These are phyloP conservation scores for Venustampulla echinocandica DNA, from an alignment of 495 filamentous ascomycete genomes.

Conservation along the genomic window DNA sequence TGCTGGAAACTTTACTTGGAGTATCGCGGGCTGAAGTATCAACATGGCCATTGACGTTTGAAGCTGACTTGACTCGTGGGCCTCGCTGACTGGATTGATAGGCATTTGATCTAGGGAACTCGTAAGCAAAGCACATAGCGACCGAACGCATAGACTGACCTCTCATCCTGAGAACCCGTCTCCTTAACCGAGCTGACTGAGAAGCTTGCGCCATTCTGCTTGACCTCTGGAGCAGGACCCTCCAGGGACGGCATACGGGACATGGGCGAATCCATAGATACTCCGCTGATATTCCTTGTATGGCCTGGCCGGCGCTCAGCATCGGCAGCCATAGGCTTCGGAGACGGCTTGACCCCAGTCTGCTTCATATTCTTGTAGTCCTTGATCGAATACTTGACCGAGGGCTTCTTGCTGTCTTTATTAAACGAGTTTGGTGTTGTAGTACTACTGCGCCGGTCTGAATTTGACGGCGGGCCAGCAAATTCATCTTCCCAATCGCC, in stretches of 20 bases:
- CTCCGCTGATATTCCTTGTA: conserved; percentile 17
- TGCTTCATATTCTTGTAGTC: conserved; percentile 22
- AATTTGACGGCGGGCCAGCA: conserved; percentile 8
- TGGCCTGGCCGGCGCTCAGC: conserved; percentile 10
- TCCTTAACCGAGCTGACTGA: conserved; percentile 1
- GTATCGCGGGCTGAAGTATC: not conserved
- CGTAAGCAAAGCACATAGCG: conserved; percentile 2
- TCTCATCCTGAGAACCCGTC: conserved; percentile 12
- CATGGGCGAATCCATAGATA: conserved; percentile 13
- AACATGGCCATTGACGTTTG: conserved; percentile 10
- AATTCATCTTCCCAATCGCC: conserved; percentile 23
- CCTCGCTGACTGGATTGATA: not conserved
- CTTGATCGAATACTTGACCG: conserved; percentile 17
- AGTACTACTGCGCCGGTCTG: conserved; percentile 16
- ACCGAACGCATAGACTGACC: not conserved
- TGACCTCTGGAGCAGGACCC: not conserved
- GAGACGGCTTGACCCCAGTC: conserved; percentile 18
- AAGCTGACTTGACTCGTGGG: conserved; percentile 1
- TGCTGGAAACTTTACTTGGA: conserved; percentile 8
- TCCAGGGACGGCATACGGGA: conserved; percentile 17
- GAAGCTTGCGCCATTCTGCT: conserved; percentile 5
- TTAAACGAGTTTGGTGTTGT: conserved; percentile 17
- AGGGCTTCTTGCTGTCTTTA: conserved; percentile 16
- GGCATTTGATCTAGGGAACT: not conserved
- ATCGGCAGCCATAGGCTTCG: conserved; percentile 8